Evolutionary conservation across 2,329 filamentous ascomycete genomes (phyloP).

Genomic region (Aureobasidium sp.): DNA sequence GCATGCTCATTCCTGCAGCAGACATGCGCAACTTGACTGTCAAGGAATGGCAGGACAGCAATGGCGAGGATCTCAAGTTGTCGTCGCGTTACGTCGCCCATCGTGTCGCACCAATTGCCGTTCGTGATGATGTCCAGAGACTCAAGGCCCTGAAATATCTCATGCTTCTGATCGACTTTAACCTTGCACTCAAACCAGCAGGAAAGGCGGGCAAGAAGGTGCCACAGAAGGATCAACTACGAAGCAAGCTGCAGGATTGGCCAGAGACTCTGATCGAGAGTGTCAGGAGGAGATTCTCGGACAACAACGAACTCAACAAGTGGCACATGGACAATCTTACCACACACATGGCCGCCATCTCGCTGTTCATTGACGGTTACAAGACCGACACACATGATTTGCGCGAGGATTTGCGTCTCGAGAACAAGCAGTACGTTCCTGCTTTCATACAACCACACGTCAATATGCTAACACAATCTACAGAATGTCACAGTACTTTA

Average conservation of each 20-base stretch:
- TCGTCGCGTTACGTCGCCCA: constrained; percentile 59
- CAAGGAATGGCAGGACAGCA: constrained; percentile 66
- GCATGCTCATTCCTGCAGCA: constrained; percentile 59
- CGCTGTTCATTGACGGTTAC: constrained; percentile 65
- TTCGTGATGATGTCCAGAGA: constrained; percentile 43
- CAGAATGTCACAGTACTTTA: constrained; percentile 60
- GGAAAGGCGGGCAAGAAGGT: constrained; percentile 40
- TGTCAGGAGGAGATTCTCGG: constrained; percentile 63
- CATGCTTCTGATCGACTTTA: constrained; percentile 42
- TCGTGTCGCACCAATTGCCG: constrained; percentile 53
- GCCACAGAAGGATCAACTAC: constrained; percentile 56
- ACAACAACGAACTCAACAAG: constrained; percentile 58
- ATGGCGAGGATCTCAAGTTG: constrained; percentile 50
- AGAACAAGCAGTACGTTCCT: constrained; percentile 52
- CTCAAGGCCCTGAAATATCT: constrained; percentile 46
- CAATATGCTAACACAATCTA: background rate
- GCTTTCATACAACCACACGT: background rate
- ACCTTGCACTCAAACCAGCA: constrained; percentile 32
- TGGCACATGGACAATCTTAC: constrained; percentile 65
- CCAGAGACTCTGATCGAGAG: constrained; percentile 58
- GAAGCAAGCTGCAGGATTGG: constrained; percentile 47
- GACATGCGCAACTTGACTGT: constrained; percentile 62
- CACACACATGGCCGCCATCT: constrained; percentile 65
- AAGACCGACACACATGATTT: constrained; percentile 64
- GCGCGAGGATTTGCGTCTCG: constrained; percentile 63